Base-by-base conservation (phyloP, 257 asterid species). In the Solanum neorickii region DNA sequence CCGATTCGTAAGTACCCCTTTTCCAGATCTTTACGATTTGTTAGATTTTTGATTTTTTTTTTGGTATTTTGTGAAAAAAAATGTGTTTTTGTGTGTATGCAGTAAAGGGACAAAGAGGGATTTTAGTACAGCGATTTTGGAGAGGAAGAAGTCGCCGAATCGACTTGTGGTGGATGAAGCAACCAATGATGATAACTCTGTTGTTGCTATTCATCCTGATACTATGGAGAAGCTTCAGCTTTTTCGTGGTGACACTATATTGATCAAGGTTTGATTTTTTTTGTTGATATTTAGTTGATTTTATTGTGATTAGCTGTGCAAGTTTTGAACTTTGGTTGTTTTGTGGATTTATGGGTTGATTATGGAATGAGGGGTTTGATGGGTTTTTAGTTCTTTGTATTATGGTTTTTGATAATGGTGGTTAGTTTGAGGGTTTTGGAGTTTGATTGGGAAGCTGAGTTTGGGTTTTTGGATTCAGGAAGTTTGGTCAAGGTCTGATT, bases 1-100 rank as follows among this genome's bases (percentile, higher is more conserved):
- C 98, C 44, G 95, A 93, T 49, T 87, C 98, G 97, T 94, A 91
- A 93, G 90, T 88, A 49, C 85, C 33, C 13, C 69, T 27, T 86
- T 83, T 87, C 73, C 88, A 87, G 93, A 91, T 93, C 94, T 91
- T 83, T 27, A 42, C 84, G 7, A 25, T n/a, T 75, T 76, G 60
- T 42, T 68, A 42, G 83, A 37, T 76, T 21, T 46, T 12, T 37
- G 25, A 12, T 12, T 27, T 5, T 6, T 7, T 47, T 39, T 42
- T 2, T 23, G 76, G 62, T 78, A 5, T 78, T 78, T 78, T 15
- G 27, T 37, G 16, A 37, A 84, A 89, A 27, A 27, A 13, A 69
- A 66, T 65, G 33, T n/a, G 33, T 65, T 31, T 65, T 27, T 59
- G 27, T 59, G 27, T 21, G 39, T 69, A 23, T 86, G 20, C 87